phyloP scores from a whole-genome alignment of 2,329 filamentous ascomycete genomes.

The Calonectria henricotiae region DNA sequence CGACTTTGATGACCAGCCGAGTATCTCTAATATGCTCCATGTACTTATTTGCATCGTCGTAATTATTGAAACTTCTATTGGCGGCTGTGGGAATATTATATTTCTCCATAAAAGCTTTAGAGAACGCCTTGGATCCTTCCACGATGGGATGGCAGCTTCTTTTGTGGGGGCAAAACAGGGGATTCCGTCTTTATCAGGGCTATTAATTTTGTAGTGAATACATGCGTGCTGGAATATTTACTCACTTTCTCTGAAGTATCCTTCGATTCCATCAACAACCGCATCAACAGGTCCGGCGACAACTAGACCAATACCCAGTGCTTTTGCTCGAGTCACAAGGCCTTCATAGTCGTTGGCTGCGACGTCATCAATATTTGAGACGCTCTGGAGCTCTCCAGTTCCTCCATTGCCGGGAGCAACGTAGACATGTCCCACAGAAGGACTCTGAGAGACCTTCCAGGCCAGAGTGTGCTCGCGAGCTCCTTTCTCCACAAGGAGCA shows the following conservation, averaged over 20 bases:
- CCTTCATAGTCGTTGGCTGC: neutral
- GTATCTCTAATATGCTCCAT: slow-evolving; percentile 70
- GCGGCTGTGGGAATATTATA: slow-evolving; percentile 82
- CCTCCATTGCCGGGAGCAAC: slow-evolving; percentile 15
- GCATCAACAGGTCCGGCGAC: slow-evolving; percentile 84
- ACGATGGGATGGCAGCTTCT: slow-evolving; percentile 78
- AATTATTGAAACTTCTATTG: slow-evolving; percentile 79
- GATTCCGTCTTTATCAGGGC: slow-evolving; percentile 63
- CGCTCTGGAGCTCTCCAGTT: neutral
- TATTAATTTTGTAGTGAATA: too few species aligned
- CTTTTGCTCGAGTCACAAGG: slow-evolving; percentile 61
- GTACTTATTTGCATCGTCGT: slow-evolving; percentile 76
- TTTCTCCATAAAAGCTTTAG: slow-evolving; percentile 85
- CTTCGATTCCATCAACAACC: slow-evolving; percentile 82
- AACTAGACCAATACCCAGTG: slow-evolving; percentile 76
- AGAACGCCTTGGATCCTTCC: slow-evolving; percentile 85
- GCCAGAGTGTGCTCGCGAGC: slow-evolving; percentile 6
- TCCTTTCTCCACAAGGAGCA: slow-evolving; percentile 1
- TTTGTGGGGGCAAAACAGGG: slow-evolving; percentile 79
- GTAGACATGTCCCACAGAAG: neutral
- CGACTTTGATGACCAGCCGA: slow-evolving; percentile 82
- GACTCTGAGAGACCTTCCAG: slow-evolving; percentile 12
- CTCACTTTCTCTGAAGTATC: slow-evolving; percentile 72
- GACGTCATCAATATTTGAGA: neutral
- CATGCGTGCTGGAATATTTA: neutral